Base-by-base conservation (phyloP, 2,329 filamentous ascomycete genomes). In the Penicillium rolfsii region DNA sequence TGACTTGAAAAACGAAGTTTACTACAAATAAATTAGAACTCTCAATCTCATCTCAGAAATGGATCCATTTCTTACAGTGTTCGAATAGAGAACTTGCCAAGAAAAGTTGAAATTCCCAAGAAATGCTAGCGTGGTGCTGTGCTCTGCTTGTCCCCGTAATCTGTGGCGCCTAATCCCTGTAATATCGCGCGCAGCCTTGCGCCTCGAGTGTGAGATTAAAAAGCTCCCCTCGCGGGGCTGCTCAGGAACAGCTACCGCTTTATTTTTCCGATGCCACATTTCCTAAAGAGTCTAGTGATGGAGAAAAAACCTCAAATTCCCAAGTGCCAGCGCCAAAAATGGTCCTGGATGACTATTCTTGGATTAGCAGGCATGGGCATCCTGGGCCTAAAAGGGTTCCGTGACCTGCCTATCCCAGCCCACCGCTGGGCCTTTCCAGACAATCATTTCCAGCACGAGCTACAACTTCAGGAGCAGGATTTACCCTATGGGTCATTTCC, bases 401-500 rank as follows among this genome's bases (percentile, higher is more conserved):
- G 19, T 53, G 35, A 35, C 2, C 41, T 36, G 30, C 50, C 22
- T n/a, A 26, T 22, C n/a, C 22, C 16, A 6, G 22, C 49, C 5
- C n/a, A 53, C 14, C 35, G 1, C 35, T 22, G 50, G 35, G 12
- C 9, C 19, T 24, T 3, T 38, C 33, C 49, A 36, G 16, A 38
- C 33, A 35, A 38, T 1, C 28, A 40, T 6, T 1, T 24, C 12
- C 19, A 16, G 8, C 14, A 36, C n/a, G 33, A 16, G n/a, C 3
- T n/a, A 12, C 49, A 52, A 24, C 5, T 26, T n/a, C 50, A 53
- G 6, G 19, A 8, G 1, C 50, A 40, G 12, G 36, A 14, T n/a
- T 56, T 16, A 8, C 60, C 60, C 7, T 62, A 59, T 55, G 57
- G 60, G 43, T 16, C 8, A 16, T 61, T 59, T 41, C 63, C 63